Base-by-base conservation (phyloP, 805 yeast species). In the Metschnikowia sp. region DNA sequence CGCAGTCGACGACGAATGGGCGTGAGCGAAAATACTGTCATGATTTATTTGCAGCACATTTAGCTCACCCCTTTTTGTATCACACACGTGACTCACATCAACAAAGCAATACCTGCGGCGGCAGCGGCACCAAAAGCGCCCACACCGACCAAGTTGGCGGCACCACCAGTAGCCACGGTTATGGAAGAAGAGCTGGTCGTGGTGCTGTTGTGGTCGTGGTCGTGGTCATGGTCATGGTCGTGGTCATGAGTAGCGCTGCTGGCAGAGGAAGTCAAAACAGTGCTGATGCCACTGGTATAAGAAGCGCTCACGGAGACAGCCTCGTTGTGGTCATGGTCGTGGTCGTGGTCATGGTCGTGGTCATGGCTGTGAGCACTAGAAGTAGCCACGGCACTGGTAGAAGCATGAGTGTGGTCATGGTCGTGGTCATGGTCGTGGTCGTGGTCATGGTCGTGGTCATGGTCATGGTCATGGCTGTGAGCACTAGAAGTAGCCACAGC, bases 391-490 rank as follows among this genome's bases (percentile, higher is more conserved):
- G 35, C 19, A 32, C 10, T 15, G 4, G 35, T 12, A 7, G 42
- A 18, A 15, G 35, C 42, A 10, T 13, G 35, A 15, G 18, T 31
- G 42, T 39, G 42, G 6, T 39, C 42, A 36, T 39, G 42, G 6
- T 39, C 42, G 9, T 39, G 42, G 35, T 39, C 42, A 30, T 39
- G 42, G 35, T 22, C 12, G 29, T 29, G 31, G 10, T 32, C 43
- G 15, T 32, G 34, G 12, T 33, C 29, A 9, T 36, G 39, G 11
- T 36, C 39, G 13, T 36, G 18, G 18, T 15, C 18, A 3, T 15
- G 18, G 18, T 15, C 18, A 3, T 15, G 18, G 18, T 15, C 18
- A 15, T 15, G 18, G 11, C 19, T 26, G 11, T 19, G n/a, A 22
- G 40, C 40, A 13, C 40, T 32, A 26, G 32, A 31, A 8, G 28